Base-by-base conservation (phyloP, 2,329 filamentous ascomycete species). In the Thermochaetoides dissita region DNA sequence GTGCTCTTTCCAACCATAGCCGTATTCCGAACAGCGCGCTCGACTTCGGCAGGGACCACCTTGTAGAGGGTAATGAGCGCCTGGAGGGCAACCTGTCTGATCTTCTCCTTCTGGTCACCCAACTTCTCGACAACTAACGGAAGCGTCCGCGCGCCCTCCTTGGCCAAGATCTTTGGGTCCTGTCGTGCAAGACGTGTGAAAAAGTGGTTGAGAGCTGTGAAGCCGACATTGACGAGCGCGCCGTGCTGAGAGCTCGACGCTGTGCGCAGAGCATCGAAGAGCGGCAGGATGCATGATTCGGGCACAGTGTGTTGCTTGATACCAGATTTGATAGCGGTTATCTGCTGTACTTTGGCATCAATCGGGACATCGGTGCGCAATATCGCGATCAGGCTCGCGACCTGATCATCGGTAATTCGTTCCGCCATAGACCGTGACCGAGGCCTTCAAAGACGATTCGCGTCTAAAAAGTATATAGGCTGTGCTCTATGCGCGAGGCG, bases 291-390 rank as follows among this genome's bases (percentile, higher is more conserved):
- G 54, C 71, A 74, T 42, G 64, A 63, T 51, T 93, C 85, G 46
- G 86, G 85, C 37, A 94, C 84, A 65, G 87, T 87, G 59, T 84
- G 81, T 62, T 94, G 87, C 62, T 94, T 94, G 69, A 94, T 94
- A 59, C 79, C 76, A 36, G 84, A 87, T 64, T 94, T 94, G 62
- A 88, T 68, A 54, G 68, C 71, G 46, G 78, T 84, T 53, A 94
- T 75, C 41, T 72, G 68, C 46, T 70, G 64, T 44, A 80, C 67
- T 55, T 81, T 81, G 37, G 67, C 60, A 51, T 83, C 76, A 46
- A 78, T 64, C 6, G 75, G 68, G 31, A 71, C 67, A 47, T 77
- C 77, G 47, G 69, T 67, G 58, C 63, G 61, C 32, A 67, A 51
- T 36, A 65, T 51, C 8, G 56, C 54, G 39, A 60, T 52, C 37